Evolutionary conservation across 768 basidiomycete genomes (phyloP), one percentile per base, ranked within the genome.

Genomic region (Suillus variegatus): DNA sequence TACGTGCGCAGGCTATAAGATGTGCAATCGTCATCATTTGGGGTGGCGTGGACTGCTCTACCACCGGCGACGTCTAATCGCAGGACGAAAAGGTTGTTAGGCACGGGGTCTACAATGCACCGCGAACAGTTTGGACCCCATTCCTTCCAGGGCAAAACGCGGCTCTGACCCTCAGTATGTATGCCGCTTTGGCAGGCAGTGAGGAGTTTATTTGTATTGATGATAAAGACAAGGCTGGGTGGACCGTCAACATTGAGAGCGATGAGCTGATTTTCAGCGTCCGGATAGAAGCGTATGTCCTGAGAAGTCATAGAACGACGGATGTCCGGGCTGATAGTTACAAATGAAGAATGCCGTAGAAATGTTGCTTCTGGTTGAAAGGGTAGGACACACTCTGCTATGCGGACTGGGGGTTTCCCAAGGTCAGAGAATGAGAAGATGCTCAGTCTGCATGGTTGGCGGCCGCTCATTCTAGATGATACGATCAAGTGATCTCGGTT

Each of bases 351-450:
- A 36, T 55, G 54, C 54, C 54, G 54, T 6, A 55, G 54, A 35
- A 55, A 55, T 55, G 54, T 55, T 13, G 3, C 12, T 35, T 55
- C 54, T 13, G 54, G 54, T 55, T 36, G 54, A 35, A 55, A 36
- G 54, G 54, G 54, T 36, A 55, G 20, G 20, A 36, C 6, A 55
- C 54, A 55, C 12, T 55, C 54, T 10, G 54, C 54, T n/a, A 55
- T 6, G 6, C 12, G 32, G 20, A 55, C 35, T 36, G 35, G 54
- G 13, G 54, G 54, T 55, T n/a, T 36, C 12, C 32, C 54, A 35
- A 55, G 54, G 54, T 55, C 54, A 55, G 20, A n/a, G 14, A 55
- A 55, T 55, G 54, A 55, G 20, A 55, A 36, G 20, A 55, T 36
- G 32, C 20, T 14, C 12, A 55, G 54, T 55, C 35, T 55, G 35